Conservation (phyloP, 257 asterid species). For the Scutellaria baicalensis region DNA sequence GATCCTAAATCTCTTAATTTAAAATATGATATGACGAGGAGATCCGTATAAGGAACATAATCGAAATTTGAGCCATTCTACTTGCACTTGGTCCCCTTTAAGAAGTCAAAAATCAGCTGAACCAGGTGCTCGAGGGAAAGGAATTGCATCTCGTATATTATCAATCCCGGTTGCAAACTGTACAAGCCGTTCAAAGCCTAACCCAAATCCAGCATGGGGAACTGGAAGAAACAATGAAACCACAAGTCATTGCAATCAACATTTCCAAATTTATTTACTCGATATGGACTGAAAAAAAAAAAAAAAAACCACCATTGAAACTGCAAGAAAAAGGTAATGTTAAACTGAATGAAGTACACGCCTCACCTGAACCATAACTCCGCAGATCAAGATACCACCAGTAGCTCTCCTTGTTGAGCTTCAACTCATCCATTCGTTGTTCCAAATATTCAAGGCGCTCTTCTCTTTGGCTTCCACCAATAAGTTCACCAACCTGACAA, state of each 20-base stretch:
- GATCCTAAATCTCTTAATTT: neutral
- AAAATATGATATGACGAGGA: neutral
- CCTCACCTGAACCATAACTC: constrained; percentile 91
- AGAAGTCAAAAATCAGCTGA: constrained; percentile 80
- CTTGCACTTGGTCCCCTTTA: neutral
- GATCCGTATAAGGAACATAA: neutral
- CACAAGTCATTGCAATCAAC: neutral
- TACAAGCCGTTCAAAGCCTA: constrained; percentile 96
- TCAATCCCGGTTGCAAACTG: constrained; percentile 94
- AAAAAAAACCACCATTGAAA: neutral
- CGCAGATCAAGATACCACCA: constrained; percentile 99
- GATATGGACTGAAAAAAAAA: neutral
- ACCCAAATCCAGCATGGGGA: constrained; percentile 97
- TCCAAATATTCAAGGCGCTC: constrained; percentile 86
- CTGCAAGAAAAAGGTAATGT: neutral
- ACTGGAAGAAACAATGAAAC: constrained; percentile 29
- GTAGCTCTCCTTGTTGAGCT: constrained; percentile 89
- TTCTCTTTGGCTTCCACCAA: constrained; percentile 99
- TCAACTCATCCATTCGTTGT: constrained; percentile 69
- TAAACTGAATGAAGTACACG: neutral
- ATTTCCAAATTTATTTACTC: neutral
- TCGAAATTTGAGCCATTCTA: neutral
- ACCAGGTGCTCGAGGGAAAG: constrained; percentile 94
- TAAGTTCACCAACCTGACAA: constrained; percentile 83
- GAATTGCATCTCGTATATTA: constrained; percentile 86